These are phyloP conservation scores for Baorangia bicolor DNA, from an alignment of 768 basidiomycete species.

Conservation along the genomic window DNA sequence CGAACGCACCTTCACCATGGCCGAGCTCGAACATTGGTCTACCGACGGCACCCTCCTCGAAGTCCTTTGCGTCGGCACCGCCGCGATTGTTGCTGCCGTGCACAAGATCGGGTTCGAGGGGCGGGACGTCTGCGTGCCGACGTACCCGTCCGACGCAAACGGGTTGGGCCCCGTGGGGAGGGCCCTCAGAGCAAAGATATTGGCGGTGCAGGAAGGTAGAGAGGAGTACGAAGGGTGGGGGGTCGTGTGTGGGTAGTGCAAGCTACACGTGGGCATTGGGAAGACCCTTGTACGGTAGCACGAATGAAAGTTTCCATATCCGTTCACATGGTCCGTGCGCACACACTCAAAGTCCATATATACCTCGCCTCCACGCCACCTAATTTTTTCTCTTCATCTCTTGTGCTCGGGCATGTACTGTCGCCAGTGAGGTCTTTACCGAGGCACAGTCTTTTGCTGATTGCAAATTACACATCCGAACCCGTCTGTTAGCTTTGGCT, in stretches of 20 bases:
- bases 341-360: not conserved
- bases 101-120: constrained; percentile 73
- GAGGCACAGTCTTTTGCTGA: constrained; percentile 95
- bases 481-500: constrained; percentile 87
- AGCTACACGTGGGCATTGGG: too few species aligned
- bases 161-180: constrained; percentile 59
- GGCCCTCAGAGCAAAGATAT: constrained; percentile 68
- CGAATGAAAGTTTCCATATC: not conserved
- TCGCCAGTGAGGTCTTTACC: constrained; percentile 95
- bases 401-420: constrained; percentile 96
- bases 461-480: constrained; percentile 98
- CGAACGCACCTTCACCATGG: constrained; percentile 63
- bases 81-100: constrained; percentile 72
- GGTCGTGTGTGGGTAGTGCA: constrained; percentile 35
- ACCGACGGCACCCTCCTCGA: constrained; percentile 70
- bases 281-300: too few species aligned
- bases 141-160: constrained; percentile 36
- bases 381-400: constrained; percentile 53
- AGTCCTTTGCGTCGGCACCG: constrained; percentile 83
- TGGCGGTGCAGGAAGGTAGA: constrained; percentile 73
- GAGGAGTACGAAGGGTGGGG: constrained; percentile 65
- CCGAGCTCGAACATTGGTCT: constrained; percentile 54
- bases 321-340: not conserved
- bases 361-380: too few species aligned
- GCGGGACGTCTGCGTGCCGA: constrained; percentile 61